Base-by-base conservation (phyloP, 2,329 filamentous ascomycete species). In the Setomelanomma holmii region DNA sequence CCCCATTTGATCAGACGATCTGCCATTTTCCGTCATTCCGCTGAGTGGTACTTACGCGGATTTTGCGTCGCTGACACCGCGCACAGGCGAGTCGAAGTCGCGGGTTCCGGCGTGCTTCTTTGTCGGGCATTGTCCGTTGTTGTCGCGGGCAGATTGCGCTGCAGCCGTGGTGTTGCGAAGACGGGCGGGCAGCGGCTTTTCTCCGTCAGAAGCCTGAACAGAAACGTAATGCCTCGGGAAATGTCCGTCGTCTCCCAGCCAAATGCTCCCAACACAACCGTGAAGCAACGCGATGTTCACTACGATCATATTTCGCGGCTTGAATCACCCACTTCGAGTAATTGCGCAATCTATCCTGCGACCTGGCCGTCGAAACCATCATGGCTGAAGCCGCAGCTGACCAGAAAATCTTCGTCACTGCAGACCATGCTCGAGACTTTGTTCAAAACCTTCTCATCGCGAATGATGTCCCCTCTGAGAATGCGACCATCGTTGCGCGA, bases 401-500 rank as follows among this genome's bases (percentile, higher is more conserved):
- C 16, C 24, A 27, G 23, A 55, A 45, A 23, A 12, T 45, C 16
- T 40, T 59, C 47, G 60, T 67, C n/a, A 36, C 51, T 8, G 53
- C 62, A 0, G 16, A 36, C 1, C 50, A 60, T 5, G 65, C 65
- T 11, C 45, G 10, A 45, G 23, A 11, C 5, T 85, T 88, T 45
- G 78, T 84, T 2, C 71, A 80, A 60, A 75, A 75, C 5, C 74
- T 90, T 6, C 81, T 90, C 17, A 64, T 73, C 45, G 86, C 79
- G 27, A 86, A 90, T 63, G 84, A 84, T 2, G 86, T 90, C 0
- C 74, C 86, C 0, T 45, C 72, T 0, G 69, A 78, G 1, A 82
- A 89, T 57, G 88, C 90, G 4, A 58, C 74, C 3, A 85, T 86
- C 33, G 76, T 92, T 12, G 86, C 89, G 14, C 75, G 77, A 55